These are phyloP conservation scores for Talaromyces verruculosus DNA, from an alignment of 2,329 filamentous ascomycete genomes.

Conservation along the genomic window DNA sequence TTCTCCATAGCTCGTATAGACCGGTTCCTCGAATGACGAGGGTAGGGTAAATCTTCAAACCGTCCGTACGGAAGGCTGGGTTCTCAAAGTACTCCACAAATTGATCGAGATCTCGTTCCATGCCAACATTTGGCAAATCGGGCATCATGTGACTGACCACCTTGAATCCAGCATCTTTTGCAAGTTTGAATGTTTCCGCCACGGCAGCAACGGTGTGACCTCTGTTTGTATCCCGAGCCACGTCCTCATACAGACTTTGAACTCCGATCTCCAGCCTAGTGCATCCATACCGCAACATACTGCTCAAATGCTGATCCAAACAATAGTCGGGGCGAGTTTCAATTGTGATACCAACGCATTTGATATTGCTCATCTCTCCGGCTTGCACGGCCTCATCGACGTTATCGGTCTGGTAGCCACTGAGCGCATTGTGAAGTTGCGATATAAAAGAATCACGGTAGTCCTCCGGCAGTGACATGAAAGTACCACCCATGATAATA, in stretches of 20 bases:
- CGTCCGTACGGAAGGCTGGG: conserved; percentile 92
- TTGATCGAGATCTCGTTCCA: conserved; percentile 95
- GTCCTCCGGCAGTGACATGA: conserved; percentile 89
- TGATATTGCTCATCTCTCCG: conserved; percentile 93
- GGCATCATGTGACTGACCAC: conserved; percentile 99
- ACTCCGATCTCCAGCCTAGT: conserved; percentile 93
- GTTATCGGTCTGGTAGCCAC: conserved; percentile 88
- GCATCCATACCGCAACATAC: conserved; percentile 97
- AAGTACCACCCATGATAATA: conserved; percentile 99
- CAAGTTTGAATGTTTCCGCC: conserved; percentile 92
- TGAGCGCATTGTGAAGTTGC: conserved; percentile 93
- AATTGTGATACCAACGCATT: conserved; percentile 98
- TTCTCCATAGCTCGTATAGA: conserved; percentile 95
- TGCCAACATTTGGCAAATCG: conserved; percentile 93
- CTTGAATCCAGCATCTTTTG: conserved; percentile 98
- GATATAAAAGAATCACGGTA: conserved; percentile 94
- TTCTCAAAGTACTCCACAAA: conserved; percentile 98
- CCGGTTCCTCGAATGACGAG: conserved; percentile 95
- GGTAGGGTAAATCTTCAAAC: conserved; percentile 96
- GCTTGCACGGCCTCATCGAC: conserved; percentile 95
- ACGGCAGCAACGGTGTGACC: conserved; percentile 95
- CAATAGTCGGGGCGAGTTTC: conserved; percentile 98
- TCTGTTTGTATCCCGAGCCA: conserved; percentile 95
- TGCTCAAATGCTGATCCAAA: conserved; percentile 87
- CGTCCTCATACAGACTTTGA: conserved; percentile 95